These are phyloP conservation scores for Schizothecium vesticola DNA, from an alignment of 495 filamentous ascomycete genomes.

Conservation along the genomic window DNA sequence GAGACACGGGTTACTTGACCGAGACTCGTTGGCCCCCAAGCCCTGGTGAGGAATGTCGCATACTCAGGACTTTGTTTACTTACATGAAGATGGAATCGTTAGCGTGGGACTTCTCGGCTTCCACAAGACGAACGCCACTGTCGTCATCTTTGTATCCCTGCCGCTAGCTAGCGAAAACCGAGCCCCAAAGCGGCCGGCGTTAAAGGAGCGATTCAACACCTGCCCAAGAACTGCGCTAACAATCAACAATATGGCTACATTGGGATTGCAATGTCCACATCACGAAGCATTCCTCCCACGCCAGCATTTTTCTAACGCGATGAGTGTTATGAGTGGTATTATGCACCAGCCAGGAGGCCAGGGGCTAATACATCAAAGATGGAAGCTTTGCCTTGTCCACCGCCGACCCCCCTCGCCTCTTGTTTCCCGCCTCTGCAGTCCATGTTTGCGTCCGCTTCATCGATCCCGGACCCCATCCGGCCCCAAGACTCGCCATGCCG, in stretches of 20 bases:
- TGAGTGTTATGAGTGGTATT: neutral
- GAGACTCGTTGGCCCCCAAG: neutral
- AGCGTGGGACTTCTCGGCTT: too few relatives aligned
- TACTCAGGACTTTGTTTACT: neutral
- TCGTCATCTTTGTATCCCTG: too few relatives aligned
- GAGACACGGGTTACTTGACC: neutral
- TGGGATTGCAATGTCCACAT: neutral
- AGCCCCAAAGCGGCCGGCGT: too few relatives aligned
- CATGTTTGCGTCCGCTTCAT: neutral
- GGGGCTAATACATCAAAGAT: neutral
- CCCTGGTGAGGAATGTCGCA: neutral
- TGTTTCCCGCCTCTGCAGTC: neutral
- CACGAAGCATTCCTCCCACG: neutral
- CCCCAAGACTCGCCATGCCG: neutral
- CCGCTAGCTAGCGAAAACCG: too few relatives aligned
- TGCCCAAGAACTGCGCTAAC: too few relatives aligned
- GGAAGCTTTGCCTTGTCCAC: neutral
- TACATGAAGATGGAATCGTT: neutral
- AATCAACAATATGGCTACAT: too few relatives aligned
- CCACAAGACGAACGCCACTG: too few relatives aligned
- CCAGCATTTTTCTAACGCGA: neutral
- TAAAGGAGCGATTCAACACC: too few relatives aligned
- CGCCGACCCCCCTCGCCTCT: neutral
- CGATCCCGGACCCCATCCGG: neutral
- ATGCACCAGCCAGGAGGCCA: neutral